Evolutionary conservation across 345 rosid species (phyloP).

Genomic region (Salix exigua): DNA sequence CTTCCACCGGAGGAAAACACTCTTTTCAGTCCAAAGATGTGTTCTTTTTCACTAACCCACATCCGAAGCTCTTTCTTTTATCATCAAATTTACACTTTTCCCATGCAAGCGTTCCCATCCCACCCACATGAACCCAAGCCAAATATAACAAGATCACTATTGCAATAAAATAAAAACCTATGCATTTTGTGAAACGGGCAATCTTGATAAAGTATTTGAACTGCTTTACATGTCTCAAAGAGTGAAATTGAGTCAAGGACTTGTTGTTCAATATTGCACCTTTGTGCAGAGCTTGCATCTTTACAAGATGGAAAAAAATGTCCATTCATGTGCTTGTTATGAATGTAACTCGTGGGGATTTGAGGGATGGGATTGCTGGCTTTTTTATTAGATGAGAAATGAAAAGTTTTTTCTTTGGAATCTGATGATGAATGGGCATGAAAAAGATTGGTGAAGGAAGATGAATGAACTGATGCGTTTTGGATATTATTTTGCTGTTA

Average conservation of each 20-base stretch:
- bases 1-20: conserved; percentile 15
- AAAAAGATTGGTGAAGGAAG: conserved; percentile 26
- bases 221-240: conserved; percentile 36
- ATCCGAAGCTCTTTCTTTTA: conserved; percentile 20
- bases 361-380: conserved; percentile 44
- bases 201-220: conserved; percentile 39
- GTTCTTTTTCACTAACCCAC: conserved; percentile 19
- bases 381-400: conserved; percentile 38
- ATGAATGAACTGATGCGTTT: conserved; percentile 59
- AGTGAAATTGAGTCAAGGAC: conserved; percentile 39
- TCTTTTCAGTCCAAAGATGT: conserved; percentile 13
- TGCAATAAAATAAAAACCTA: conserved; percentile 27
- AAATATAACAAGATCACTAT: conserved; percentile 9
- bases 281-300: conserved; percentile 54
- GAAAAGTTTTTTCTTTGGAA: conserved; percentile 69
- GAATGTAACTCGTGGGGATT: conserved; percentile 61
- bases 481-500: conserved; percentile 36
- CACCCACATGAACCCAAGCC: conserved; percentile 15
- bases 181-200: conserved; percentile 41
- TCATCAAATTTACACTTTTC: conserved; percentile 15
- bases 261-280: conserved; percentile 50
- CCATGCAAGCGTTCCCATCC: conserved; percentile 16
- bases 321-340: conserved; percentile 18
- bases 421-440: conserved; percentile 31
- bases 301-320: conserved; percentile 20